Percentiles rank a stretch among this genome's conserved stretches.
phyloP scores from a whole-genome alignment of 2,329 filamentous ascomycete species.

The Diaporthe sp. region DNA sequence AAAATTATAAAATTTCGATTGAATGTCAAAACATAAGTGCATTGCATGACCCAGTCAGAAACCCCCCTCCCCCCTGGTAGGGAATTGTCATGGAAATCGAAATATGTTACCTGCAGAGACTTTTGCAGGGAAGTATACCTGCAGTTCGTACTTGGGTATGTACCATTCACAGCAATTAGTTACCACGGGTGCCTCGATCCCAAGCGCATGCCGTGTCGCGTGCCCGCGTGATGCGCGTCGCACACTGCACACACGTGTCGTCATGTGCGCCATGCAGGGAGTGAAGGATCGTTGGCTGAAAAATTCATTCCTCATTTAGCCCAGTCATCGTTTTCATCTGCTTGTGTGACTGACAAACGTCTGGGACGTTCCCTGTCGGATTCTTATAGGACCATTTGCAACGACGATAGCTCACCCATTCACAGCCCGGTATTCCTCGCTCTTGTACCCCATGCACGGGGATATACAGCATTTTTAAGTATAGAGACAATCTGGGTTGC shows the following conservation, averaged over 20 bases:
- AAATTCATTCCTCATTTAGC: not conserved
- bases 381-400: not conserved
- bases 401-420: not conserved
- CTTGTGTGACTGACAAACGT: not conserved
- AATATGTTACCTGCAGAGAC: too few relatives aligned
- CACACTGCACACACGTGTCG: not conserved
- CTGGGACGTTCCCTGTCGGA: not conserved
- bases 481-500: not conserved
- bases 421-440: not conserved
- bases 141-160: too few relatives aligned
- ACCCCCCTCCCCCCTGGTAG: too few relatives aligned
- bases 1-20: too few relatives aligned
- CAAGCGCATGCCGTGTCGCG: not conserved
- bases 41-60: too few relatives aligned
- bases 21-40: too few relatives aligned
- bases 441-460: not conserved
- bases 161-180: too few relatives aligned
- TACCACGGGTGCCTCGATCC: too few relatives aligned
- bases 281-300: not conserved
- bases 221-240: not conserved
- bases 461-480: rapidly evolving
- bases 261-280: not conserved
- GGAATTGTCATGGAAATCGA: too few relatives aligned
- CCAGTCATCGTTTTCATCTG: not conserved
- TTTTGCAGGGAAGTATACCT: too few relatives aligned